Percentiles rank a stretch among this genome's conserved stretches.
Evolutionary conservation across 2,329 filamentous ascomycete genomes (phyloP).

Genomic region (Venturiaceae sp.): DNA sequence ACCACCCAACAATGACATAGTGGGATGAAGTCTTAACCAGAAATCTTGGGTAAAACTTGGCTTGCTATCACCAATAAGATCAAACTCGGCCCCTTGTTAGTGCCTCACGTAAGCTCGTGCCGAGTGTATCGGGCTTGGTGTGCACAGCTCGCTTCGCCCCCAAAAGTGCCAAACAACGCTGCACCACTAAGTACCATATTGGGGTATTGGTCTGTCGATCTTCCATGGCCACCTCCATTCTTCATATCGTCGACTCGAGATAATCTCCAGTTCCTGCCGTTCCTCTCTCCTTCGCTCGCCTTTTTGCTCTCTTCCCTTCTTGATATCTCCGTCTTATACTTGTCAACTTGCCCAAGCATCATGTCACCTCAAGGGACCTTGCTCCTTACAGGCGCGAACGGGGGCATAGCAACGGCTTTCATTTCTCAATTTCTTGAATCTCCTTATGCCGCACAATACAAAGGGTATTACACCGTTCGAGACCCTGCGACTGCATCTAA

Average conservation of each 20-base stretch:
- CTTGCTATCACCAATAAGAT: no score
- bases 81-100: neutral
- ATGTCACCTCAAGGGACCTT: neutral
- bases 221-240: neutral
- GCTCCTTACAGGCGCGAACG: neutral
- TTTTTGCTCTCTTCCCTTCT: neutral
- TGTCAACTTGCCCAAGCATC: neutral
- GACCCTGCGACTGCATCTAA: neutral
- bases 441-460: neutral
- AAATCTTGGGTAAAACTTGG: no score
- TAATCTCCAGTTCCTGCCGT: no score
- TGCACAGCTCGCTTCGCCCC: no score
- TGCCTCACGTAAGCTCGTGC: neutral
- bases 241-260: neutral
- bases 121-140: no score
- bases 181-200: no score
- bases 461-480: slow-evolving; percentile 1
- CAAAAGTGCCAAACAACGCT: no score
- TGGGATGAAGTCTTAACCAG: no score
- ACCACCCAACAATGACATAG: no score
- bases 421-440: neutral
- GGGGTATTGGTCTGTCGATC: no score
- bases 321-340: neutral
- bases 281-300: neutral
- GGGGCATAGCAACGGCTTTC: neutral